Conservation (phyloP, 176 grass and related monocot species). For the Musa troglodytarum region DNA sequence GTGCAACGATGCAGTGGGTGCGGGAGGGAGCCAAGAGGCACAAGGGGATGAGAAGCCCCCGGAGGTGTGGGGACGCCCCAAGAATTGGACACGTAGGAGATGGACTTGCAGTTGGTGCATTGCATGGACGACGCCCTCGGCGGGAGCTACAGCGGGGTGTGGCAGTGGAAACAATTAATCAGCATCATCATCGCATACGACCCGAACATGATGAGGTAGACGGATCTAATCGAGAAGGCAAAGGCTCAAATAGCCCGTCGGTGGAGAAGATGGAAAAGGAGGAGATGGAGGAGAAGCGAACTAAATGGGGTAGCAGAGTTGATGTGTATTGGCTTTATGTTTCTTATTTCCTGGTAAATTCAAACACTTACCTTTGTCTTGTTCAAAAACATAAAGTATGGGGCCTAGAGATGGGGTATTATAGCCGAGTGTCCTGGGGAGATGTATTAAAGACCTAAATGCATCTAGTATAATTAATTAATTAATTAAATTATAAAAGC, state of each 20-base stretch:
- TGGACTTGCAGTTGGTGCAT: slow-evolving; percentile 58
- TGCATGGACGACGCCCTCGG: slow-evolving; percentile 48
- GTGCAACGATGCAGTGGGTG: too few species aligned
- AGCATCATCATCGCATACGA: slow-evolving; percentile 49
- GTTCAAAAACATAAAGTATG: too few species aligned
- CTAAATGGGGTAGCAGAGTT: background rate
- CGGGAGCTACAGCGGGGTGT: slow-evolving; percentile 64
- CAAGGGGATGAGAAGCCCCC: background rate
- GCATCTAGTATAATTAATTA: too few species aligned
- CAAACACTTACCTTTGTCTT: too few species aligned
- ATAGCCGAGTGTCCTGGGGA: too few species aligned
- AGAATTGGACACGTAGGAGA: slow-evolving; percentile 52
- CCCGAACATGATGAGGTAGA: background rate
- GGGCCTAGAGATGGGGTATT: too few species aligned
- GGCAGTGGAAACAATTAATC: slow-evolving; percentile 77
- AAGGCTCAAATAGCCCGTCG: background rate
- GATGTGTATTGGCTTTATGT: background rate
- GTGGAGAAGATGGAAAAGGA: background rate
- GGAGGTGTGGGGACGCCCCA: slow-evolving; percentile 6
- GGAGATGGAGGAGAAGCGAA: too few species aligned
- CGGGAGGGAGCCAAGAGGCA: background rate
- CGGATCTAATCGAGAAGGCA: background rate
- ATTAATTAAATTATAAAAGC: too few species aligned
- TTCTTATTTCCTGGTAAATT: background rate
- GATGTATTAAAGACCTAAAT: too few species aligned